Percentiles rank a stretch among this genome's conserved stretches.
Conservation (phyloP, 2,329 filamentous ascomycete genomes). For the Beauveria scarabaeidicola region DNA sequence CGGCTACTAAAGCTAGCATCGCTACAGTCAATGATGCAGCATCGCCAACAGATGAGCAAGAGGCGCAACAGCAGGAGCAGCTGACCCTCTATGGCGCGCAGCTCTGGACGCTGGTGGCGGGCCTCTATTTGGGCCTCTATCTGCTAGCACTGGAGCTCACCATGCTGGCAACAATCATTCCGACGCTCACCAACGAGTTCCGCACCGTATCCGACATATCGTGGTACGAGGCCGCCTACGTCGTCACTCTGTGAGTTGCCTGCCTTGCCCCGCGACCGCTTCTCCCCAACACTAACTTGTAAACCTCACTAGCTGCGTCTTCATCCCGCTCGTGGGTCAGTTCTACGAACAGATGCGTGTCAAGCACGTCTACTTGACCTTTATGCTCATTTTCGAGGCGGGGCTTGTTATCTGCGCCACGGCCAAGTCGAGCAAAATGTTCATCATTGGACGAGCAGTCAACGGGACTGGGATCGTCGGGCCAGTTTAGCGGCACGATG, state of each 20-base stretch:
- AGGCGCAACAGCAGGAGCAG: background rate
- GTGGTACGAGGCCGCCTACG: conserved; percentile 12
- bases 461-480: conserved; percentile 5
- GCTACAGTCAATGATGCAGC: background rate
- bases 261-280: no score
- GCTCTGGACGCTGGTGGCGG: conserved; percentile 5
- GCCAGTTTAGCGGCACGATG: conserved; percentile 9
- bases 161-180: conserved; percentile 10
- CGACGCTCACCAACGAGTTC: conserved; percentile 10
- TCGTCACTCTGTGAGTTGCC: conserved; percentile 8
- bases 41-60: background rate
- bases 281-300: no score
- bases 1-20: background rate
- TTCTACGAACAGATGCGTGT: conserved; percentile 5
- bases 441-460: conserved; percentile 7
- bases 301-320: background rate
- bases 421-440: background rate
- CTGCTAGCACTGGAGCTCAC: conserved; percentile 11
- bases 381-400: conserved; percentile 6
- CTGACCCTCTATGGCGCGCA: background rate
- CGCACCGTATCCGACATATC: conserved; percentile 8
- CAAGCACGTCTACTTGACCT: conserved; percentile 7
- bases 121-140: conserved; percentile 6
- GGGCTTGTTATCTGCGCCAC: conserved; percentile 5
- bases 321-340: conserved; percentile 1